Evolutionary conservation across 116 monocot species (phyloP), one percentile per base, ranked within the genome.

Genomic region (Iris pallida): DNA sequence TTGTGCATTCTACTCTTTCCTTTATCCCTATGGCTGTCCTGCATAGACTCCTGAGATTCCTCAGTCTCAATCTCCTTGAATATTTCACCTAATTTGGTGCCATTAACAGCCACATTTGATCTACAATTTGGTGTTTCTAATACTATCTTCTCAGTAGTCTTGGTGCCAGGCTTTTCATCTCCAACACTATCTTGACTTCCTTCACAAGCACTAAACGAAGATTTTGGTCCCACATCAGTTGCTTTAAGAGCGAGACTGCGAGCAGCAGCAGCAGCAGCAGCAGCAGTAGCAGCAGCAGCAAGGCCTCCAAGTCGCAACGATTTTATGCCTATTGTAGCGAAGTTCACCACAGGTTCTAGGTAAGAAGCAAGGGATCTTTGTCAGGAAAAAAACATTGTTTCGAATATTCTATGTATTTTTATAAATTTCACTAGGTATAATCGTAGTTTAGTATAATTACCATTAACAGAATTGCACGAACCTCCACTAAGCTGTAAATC

Each of bases 221-320:
- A 58, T 64, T 60, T 71, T 57, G 17, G 54, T 7, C 17, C 63
- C 14, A 12, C 49, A 51, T 52, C 67, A 18, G 13, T 45, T 70
- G 44, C 68, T 57, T 65, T 72, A 66, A 67, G 62, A 48, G 43
- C 43, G 46, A 55, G 30, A 44, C 42, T 77, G 12, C 61, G 73
- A 1, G 30, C 30, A 30, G 30, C 3, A 30, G 30, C 30, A 53
- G 78, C 72, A 73, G 79, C 78, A 58, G 84, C 73, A 79, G n/a
- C n/a, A n/a, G n/a, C n/a, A 30, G 30, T 30, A 30, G 30, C 30
- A 53, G 78, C 72, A 73, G 79, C 78, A 58, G 84, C 73, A 79
- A 85, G 81, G 42, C 75, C 80, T 72, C 75, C 71, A 44, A 85
- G 69, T 16, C 77, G 82, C 17, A 92, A 54, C 55, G 92, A 80